Conservation (phyloP, 1,139 yeast genomes). For the Saccharomyces hybrid region DNA sequence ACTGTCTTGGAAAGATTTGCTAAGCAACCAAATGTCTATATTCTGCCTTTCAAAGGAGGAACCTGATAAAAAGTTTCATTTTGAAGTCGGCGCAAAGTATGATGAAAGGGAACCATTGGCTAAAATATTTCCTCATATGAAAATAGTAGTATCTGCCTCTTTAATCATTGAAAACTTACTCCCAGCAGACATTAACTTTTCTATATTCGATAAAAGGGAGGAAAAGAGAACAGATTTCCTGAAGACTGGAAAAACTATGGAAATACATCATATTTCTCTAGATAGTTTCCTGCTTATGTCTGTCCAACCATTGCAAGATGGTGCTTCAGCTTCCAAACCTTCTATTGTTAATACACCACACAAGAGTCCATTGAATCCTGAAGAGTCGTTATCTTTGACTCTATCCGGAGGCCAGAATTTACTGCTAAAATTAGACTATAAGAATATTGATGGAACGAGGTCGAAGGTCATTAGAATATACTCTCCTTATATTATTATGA, state of each 20-base stretch:
- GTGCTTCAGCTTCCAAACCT: conserved; percentile 65
- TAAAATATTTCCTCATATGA: conserved; percentile 78
- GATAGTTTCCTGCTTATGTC: conserved; percentile 56
- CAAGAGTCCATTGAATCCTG: conserved; percentile 49
- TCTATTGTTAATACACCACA: conserved; percentile 65
- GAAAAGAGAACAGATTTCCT: conserved; percentile 60
- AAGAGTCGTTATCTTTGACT: conserved; percentile 42
- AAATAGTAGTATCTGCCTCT: conserved; percentile 73
- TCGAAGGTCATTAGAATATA: conserved; percentile 63
- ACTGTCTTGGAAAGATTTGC: conserved; percentile 59
- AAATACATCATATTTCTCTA: conserved; percentile 75
- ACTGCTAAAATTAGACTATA: conserved; percentile 59
- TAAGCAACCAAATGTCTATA: conserved; percentile 47
- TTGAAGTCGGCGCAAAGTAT: conserved; percentile 66
- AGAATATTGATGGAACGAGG: conserved; percentile 37
- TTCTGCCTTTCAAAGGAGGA: conserved; percentile 45
- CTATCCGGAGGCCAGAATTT: conserved; percentile 61
- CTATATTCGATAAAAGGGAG: conserved; percentile 71
- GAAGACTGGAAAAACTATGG: conserved; percentile 55
- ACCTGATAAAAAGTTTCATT: conserved; percentile 46
- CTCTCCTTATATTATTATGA: conserved; percentile 77
- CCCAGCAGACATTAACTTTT: conserved; percentile 72
- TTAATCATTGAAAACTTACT: conserved; percentile 74
- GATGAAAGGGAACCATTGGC: conserved; percentile 62
- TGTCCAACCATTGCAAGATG: conserved; percentile 60